Base-by-base conservation (phyloP, 306 rosid genomes). In the Citrullus amarus region DNA sequence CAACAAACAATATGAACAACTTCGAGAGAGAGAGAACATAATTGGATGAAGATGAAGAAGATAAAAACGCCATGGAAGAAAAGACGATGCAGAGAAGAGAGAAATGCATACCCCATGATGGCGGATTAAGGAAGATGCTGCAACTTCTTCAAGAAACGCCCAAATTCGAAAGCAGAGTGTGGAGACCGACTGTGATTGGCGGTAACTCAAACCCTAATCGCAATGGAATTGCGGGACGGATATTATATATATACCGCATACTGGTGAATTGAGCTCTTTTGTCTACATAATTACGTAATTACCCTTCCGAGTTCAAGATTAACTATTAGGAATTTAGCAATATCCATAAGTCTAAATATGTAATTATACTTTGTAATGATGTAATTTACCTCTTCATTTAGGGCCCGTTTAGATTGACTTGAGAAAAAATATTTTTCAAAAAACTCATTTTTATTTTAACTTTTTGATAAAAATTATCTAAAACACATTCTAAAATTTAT, bases 71-170 rank as follows among this genome's bases (percentile, higher is more conserved):
- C 20, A 53, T 6, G 57, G 3, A 53, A 16, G 56, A 51, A 67
- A 32, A 67, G 17, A 67, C 0, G 10, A 67, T 9, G 73, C 32
- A 65, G 25, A 67, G 16, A 1, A 43, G 66, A 30, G 44, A 50
- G 38, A 48, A 8, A 78, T 62, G 34, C 17, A 8, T 78, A 82
- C 85, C 85, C 81, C 82, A 82, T 78, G 74, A 59, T 46, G 17
- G 76, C 65, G 6, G 79, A 71, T 25, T 57, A 25, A 53, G 17
- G 16, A 20, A 61, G 50, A 54, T 12, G 30, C 50, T 17, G 39
- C 50, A n/a, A 38, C 79, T 38, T 54, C 67, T 36, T 39, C 39
- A 38, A 9, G 62, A 44, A 39, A 10, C 30, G 53, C 54, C 43
- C 7, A 65, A 67, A 20, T 48, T 0, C 18, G 57, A 22, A 70